phyloP scores from a whole-genome alignment of 1,284 basidiomycete genomes.

The Puccinia hordei region DNA sequence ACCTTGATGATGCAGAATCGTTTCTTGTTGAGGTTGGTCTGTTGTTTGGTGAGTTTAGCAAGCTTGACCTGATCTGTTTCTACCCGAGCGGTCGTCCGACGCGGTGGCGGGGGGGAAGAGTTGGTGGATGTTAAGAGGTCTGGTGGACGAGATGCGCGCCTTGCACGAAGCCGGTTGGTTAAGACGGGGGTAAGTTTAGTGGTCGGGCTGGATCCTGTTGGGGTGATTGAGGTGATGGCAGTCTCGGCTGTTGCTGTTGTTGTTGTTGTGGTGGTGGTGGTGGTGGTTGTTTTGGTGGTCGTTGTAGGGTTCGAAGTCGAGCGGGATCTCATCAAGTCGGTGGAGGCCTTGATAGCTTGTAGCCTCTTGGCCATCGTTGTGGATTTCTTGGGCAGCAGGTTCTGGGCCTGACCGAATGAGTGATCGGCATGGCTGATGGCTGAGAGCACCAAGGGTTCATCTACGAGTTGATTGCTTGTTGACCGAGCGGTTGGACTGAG shows the following conservation, averaged over 20 bases:
- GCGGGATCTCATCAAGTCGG: not conserved
- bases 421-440: not conserved
- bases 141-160: not conserved
- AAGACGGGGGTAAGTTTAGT: not conserved
- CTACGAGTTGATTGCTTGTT: not conserved
- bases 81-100: not conserved
- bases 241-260: not conserved
- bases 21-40: conserved; percentile 10
- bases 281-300: not conserved
- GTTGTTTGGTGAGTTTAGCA: conserved; percentile 1
- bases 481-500: not conserved
- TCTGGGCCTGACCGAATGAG: not conserved
- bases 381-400: not conserved
- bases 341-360: not conserved
- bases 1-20: conserved; percentile 13
- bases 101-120: not conserved
- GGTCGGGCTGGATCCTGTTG: no score
- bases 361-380: not conserved
- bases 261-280: not conserved
- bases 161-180: not conserved
- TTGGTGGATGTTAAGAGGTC: not conserved
- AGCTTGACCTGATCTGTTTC: not conserved
- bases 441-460: not conserved
- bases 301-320: not conserved
- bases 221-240: not conserved